Evolutionary conservation across 805 yeast genomes (phyloP).

Genomic region (Saturnispora saitoi): DNA sequence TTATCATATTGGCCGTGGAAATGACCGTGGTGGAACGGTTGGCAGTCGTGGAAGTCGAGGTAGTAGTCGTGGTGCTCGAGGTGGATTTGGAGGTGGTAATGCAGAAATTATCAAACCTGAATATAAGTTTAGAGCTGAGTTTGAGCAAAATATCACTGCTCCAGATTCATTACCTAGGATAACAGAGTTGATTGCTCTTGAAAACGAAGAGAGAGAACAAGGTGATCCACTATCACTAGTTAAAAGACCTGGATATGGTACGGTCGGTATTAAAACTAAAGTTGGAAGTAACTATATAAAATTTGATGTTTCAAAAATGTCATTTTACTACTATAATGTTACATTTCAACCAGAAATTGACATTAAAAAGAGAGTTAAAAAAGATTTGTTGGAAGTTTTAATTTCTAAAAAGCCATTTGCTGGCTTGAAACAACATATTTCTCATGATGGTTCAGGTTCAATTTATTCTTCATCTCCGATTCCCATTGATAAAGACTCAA

Average conservation of each 20-base stretch:
- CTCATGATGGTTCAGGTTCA: slow-evolving; percentile 20
- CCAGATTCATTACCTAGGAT: slow-evolving; percentile 15
- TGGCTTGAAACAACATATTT: slow-evolving; percentile 12
- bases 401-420: slow-evolving; percentile 15
- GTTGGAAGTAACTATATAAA: slow-evolving; percentile 20
- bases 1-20: slow-evolving; percentile 4
- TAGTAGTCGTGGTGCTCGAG: slow-evolving; percentile 13
- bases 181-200: slow-evolving; percentile 8
- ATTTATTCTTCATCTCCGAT: slow-evolving; percentile 17
- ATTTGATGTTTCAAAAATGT: slow-evolving; percentile 13
- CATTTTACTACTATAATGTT: slow-evolving; percentile 18
- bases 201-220: slow-evolving; percentile 10
- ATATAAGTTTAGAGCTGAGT: slow-evolving; percentile 16
- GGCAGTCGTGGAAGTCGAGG: slow-evolving; percentile 16
- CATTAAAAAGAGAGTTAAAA: slow-evolving; percentile 16
- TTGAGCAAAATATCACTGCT: slow-evolving; percentile 10
- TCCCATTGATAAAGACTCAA: slow-evolving; percentile 16
- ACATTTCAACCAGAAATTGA: slow-evolving; percentile 18
- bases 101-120: slow-evolving; percentile 16
- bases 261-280: slow-evolving; percentile 16
- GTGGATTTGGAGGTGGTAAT: slow-evolving; percentile 11
- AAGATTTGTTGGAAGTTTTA: slow-evolving; percentile 17
- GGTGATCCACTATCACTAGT: slow-evolving; percentile 12
- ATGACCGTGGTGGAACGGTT: slow-evolving; percentile 8
- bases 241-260: slow-evolving; percentile 22